Base-by-base conservation (phyloP, 2,329 filamentous ascomycete species). In the Aspergillus novoparasiticus region DNA sequence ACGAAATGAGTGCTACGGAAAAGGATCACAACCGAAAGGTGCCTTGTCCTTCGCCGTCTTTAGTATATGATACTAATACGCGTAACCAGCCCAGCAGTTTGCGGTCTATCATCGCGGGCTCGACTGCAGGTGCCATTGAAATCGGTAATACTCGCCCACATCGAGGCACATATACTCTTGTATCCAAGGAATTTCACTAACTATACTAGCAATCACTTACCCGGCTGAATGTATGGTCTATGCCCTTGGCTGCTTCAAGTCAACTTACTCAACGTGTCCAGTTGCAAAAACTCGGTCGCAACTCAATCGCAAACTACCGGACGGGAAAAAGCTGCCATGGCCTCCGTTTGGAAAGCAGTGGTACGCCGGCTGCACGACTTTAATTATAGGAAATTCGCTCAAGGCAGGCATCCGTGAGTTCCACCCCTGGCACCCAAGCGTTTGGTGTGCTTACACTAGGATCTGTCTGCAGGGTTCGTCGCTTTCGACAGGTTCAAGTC, bases 341-440 rank as follows among this genome's bases (percentile, higher is more conserved):
- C 95, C 95, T 50, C 92, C 92, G 12, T 98, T 98, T 74, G 95
- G 95, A 56, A 84, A 81, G 71, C 93, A 96, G 79, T 99, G 95
- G 95, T 99, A 99, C 79, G 94, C 95, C 14, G 95, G 95, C 43
- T 99, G 95, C 82, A 98, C 95, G 54, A 98, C 95, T 32, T 82
- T 97, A 76, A 96, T 99, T 64, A 93, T 98, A 70, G 95, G 95
- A 65, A 99, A 99, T 81, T 96, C 93, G 59, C 85, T 95, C 76
- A 99, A 99, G 83, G 95, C 95, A 43, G 95, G 93, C 64, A 96
- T 98, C 67, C 90, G 93, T 94, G 86, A 65, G 90, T 84, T 48
- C 32, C 4, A 26, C 9, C 39, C 57, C 23, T n/a, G 11, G 5
- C 5, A 23, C 23, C 19, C 46, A 53, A 34, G 21, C 26, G 50